Percentiles rank a stretch among this genome's conserved stretches.
These are phyloP conservation scores for Boletus sp. DNA, from an alignment of 768 basidiomycete genomes.

Conservation along the genomic window DNA sequence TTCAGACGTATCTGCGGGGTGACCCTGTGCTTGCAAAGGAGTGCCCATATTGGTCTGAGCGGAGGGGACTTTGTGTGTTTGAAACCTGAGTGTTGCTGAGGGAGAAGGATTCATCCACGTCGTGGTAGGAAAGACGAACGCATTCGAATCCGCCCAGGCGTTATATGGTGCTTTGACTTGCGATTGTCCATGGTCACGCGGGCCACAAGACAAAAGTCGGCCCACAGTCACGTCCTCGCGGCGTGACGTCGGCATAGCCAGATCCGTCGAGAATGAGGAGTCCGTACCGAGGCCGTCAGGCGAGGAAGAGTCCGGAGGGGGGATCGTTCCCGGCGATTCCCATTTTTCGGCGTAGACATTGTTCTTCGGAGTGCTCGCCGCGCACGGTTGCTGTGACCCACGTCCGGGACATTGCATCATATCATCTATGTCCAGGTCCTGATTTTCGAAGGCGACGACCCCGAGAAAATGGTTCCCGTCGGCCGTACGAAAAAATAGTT, in stretches of 20 bases:
- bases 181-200: not conserved
- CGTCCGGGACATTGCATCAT: not conserved
- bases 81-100: not conserved
- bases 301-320: conserved; percentile 26
- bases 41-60: not conserved
- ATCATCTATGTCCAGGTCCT: not conserved
- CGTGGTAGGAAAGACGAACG: not conserved
- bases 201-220: not conserved
- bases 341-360: not conserved
- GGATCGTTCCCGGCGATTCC: conserved; percentile 1
- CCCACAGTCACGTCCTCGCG: not conserved
- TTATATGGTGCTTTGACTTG: conserved; percentile 1
- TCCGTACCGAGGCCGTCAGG: conserved; percentile 1
- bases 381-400: not conserved
- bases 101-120: not conserved
- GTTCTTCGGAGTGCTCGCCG: conserved; percentile 9
- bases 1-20: not conserved
- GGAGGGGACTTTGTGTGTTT: not conserved
- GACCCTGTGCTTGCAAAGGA: not conserved
- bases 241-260: not conserved
- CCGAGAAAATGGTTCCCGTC: not conserved
- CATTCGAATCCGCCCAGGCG: not conserved
- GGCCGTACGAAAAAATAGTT: not conserved
- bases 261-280: not conserved
- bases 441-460: not conserved